These are phyloP conservation scores for Candolleomyces eurysporus DNA, from an alignment of 768 basidiomycete species.

Conservation along the genomic window DNA sequence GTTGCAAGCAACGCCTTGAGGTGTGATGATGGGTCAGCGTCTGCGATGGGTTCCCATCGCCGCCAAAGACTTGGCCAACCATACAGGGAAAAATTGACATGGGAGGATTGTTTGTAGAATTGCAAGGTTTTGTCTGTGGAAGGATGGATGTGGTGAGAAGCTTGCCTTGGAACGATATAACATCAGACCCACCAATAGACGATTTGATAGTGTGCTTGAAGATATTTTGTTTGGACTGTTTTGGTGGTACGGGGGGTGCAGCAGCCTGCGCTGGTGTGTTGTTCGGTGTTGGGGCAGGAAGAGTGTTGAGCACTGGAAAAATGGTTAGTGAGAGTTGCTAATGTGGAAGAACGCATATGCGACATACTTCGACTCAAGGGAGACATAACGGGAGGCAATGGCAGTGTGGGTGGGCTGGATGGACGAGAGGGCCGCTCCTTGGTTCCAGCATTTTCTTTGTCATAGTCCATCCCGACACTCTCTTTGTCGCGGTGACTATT, in stretches of 20 bases:
- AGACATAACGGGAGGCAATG: conserved; percentile 26
- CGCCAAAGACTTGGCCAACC: too few relatives aligned
- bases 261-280: conserved; percentile 20
- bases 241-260: conserved; percentile 11
- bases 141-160: neutral
- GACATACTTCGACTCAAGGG: conserved; percentile 28
- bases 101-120: conserved; percentile 63
- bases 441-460: conserved; percentile 22
- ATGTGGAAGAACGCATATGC: neutral
- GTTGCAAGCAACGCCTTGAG: too few relatives aligned
- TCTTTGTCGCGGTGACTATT: conserved; percentile 1
- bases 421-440: conserved; percentile 11
- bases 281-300: conserved; percentile 12
- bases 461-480: conserved; percentile 15
- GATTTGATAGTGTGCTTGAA: conserved; percentile 71
- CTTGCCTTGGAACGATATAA: neutral
- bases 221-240: conserved; percentile 32
- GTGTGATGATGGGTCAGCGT: too few relatives aligned
- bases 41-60: too few relatives aligned
- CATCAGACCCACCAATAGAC: conserved; percentile 59
- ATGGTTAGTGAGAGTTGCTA: conserved; percentile 5
- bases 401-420: conserved; percentile 22
- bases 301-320: conserved; percentile 6
- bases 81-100: too few relatives aligned
- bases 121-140: conserved; percentile 64